Base-by-base conservation (phyloP, 768 basidiomycete species). In the Psilocybe azurescens region DNA sequence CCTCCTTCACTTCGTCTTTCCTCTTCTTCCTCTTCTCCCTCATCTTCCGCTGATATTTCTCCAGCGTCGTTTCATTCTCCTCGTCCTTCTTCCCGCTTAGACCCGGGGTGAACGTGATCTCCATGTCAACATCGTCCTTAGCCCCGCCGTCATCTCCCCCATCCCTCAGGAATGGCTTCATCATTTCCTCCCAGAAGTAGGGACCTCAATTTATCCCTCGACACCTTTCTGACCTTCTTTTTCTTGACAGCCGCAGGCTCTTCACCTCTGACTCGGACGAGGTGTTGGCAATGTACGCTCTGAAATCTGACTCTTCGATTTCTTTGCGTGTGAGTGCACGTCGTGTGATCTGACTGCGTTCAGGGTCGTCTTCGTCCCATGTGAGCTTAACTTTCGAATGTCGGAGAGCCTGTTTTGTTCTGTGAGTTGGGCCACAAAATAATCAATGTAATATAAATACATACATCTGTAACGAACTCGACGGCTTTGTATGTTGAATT, bases 361-460 rank as follows among this genome's bases (percentile, higher is more conserved):
- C 91, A 0, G 93, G 89, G 67, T 99, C 96, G 74, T 99, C 97
- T 58, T 95, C 93, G 66, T 99, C 97, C 97, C 97, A 99, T 4
- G 96, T 97, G 32, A 99, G 84, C 70, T 94, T 97, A 62, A 99
- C 97, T 80, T 95, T 97, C 13, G 97, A 99, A 73, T 99, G 96
- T 5, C 97, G 91, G 5, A 99, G 86, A 9, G 97, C 97, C 95
- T 97, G 65, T 5, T 30, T 7, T 49, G 14, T 8, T 29, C 20
- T 36, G 14, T 32, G 24, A 28, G 29, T 50, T 52, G 36, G 32
- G 47, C 9, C 47, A 8, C 38, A 29, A n/a, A 28, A 13, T 10
- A 53, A n/a, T 38, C 9, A 5, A 33, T 33, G 33, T 33, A 9
- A 44, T n/a, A 53, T 30, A 13, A 33, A 18, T 52, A 9, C 92